Conservation (phyloP, 768 basidiomycete genomes). For the Boletus barrowsii region DNA sequence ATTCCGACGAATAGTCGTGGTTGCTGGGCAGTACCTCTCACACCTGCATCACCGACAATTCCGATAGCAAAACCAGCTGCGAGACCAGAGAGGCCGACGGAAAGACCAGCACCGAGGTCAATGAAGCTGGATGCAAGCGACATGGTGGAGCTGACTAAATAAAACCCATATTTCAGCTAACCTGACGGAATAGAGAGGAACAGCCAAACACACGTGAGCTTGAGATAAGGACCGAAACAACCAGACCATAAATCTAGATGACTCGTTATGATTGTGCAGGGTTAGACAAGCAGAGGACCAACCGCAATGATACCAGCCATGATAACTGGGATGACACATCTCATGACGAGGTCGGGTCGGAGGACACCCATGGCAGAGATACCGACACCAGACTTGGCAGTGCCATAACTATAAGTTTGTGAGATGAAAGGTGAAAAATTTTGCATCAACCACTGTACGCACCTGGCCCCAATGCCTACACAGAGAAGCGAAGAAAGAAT, state of each 20-base stretch:
- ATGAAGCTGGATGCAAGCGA: slow-evolving; percentile 91
- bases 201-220: slow-evolving; percentile 62
- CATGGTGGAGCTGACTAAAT: slow-evolving; percentile 74
- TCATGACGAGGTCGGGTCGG: slow-evolving; percentile 97
- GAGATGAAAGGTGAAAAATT: not conserved
- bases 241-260: slow-evolving; percentile 88
- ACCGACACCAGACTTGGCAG: slow-evolving; percentile 97
- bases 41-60: slow-evolving; percentile 98
- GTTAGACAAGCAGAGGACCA: slow-evolving; percentile 33
- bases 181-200: not conserved
- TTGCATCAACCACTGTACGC: slow-evolving; percentile 17
- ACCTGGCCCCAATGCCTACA: slow-evolving; percentile 88
- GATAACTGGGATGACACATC: slow-evolving; percentile 94
- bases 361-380: slow-evolving; percentile 98
- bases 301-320: slow-evolving; percentile 99
- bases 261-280: not conserved
- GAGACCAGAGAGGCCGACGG: slow-evolving; percentile 91
- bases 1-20: slow-evolving; percentile 92
- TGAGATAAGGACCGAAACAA: slow-evolving; percentile 97
- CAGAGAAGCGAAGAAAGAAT: not conserved
- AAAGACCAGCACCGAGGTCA: slow-evolving; percentile 90
- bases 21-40: slow-evolving; percentile 96
- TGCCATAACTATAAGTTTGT: slow-evolving; percentile 76
- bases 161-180: not conserved
- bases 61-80: slow-evolving; percentile 98